Evolutionary conservation across 1,139 yeast genomes (phyloP).

Genomic region (Debaryomyces udenii): DNA sequence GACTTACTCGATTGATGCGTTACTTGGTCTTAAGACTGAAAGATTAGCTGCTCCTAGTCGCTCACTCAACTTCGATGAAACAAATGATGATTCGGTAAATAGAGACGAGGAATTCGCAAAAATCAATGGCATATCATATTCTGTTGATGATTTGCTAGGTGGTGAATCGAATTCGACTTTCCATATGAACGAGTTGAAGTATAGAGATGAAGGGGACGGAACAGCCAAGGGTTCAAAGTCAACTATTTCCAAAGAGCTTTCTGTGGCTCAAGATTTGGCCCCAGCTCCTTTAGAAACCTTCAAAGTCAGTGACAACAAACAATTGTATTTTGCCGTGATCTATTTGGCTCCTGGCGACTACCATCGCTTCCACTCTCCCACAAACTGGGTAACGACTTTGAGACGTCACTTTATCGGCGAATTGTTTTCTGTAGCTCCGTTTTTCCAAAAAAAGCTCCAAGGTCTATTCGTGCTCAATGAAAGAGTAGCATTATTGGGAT

Average conservation of each 20-base stretch:
- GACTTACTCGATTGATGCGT: conserved; percentile 87
- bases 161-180: conserved; percentile 30
- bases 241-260: conserved; percentile 39
- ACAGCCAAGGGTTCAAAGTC: conserved; percentile 38
- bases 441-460: conserved; percentile 83
- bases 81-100: conserved; percentile 48
- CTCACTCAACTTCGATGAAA: conserved; percentile 49
- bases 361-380: conserved; percentile 95
- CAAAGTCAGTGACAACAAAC: conserved; percentile 45
- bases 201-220: conserved; percentile 64
- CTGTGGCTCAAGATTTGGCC: conserved; percentile 47
- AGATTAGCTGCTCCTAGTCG: conserved; percentile 64
- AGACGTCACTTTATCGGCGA: conserved; percentile 98
- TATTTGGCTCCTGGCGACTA: conserved; percentile 98
- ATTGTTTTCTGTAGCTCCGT: conserved; percentile 94
- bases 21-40: conserved; percentile 66
- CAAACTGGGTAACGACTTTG: conserved; percentile 91
- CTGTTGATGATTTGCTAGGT: conserved; percentile 71
- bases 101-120: conserved; percentile 79
- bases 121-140: conserved; percentile 72
- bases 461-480: conserved; percentile 92
- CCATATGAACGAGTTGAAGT: conserved; percentile 50
- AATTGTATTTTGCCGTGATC: conserved; percentile 85
- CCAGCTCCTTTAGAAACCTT: conserved; percentile 38
- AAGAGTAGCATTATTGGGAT: conserved; percentile 91